Percentiles rank a stretch among this genome's conserved stretches.
These are phyloP conservation scores for Sclerotiophoma versabilis DNA, from an alignment of 2,329 filamentous ascomycete species.

Conservation along the genomic window DNA sequence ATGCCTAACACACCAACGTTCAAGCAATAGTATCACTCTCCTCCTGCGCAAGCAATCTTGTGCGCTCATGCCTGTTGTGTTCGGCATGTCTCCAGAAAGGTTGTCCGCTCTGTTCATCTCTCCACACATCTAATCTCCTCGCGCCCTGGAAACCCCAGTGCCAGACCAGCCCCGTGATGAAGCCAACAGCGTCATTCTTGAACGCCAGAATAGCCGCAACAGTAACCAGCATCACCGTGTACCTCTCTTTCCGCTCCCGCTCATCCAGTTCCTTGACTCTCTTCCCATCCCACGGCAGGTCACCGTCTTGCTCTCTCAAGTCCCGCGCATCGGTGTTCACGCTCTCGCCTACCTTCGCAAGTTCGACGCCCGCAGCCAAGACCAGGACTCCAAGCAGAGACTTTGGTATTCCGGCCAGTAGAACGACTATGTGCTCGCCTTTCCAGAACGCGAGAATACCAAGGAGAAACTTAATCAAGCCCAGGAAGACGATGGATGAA, in stretches of 20 bases:
- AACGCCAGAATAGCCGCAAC: constrained; percentile 83
- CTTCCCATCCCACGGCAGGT: constrained; percentile 47
- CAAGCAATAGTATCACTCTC: constrained; percentile 39
- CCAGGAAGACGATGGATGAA: constrained; percentile 80
- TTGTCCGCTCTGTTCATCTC: constrained; percentile 20
- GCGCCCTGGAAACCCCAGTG: constrained; percentile 67
- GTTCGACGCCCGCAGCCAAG: constrained; percentile 84
- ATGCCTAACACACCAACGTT: constrained; percentile 5
- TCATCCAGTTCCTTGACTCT: constrained; percentile 65
- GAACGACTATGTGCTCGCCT: constrained; percentile 73
- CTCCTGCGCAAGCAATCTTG: constrained; percentile 34
- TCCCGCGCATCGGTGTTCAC: constrained; percentile 76
- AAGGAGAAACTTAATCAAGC: constrained; percentile 75
- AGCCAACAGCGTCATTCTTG: constrained; percentile 88
- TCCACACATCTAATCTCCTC: constrained; percentile 34
- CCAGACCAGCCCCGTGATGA: constrained; percentile 80
- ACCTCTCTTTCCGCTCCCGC: constrained; percentile 74
- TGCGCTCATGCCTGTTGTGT: constrained; percentile 31
- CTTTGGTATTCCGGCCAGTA: constrained; percentile 77
- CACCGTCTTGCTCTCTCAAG: constrained; percentile 54
- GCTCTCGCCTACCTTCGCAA: constrained; percentile 83
- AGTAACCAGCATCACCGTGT: constrained; percentile 90
- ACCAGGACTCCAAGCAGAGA: constrained; percentile 86
- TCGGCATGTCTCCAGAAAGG: constrained; percentile 35
- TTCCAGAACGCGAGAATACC: constrained; percentile 69